Base-by-base conservation (phyloP, 2,329 filamentous ascomycete species). In the Penicillium occitanis region DNA sequence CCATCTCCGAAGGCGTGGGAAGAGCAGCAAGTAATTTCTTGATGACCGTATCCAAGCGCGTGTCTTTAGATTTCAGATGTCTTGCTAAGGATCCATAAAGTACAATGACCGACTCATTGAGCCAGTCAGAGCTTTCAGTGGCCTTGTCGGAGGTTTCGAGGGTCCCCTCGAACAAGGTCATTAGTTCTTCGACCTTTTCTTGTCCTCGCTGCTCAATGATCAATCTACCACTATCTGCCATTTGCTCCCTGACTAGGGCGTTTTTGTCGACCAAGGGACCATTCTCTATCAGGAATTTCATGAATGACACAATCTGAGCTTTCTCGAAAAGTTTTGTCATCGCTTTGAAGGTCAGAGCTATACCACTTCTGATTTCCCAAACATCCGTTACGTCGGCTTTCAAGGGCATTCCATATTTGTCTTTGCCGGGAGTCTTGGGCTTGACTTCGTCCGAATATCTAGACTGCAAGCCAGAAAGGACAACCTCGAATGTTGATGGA, bases 101-200 rank as follows among this genome's bases (percentile, higher is more conserved):
- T 72, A 99, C 95, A 71, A 99, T 93, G 62, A 99, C 93, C 19
- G 96, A 95, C 79, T 99, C 95, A 71, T 97, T 97, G 69, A 98
- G 91, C 67, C 92, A 87, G 77, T 99, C 96, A 19, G 91, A 89
- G 63, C 90, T 87, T 70, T 93, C 88, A 0, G 90, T 93, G 66
- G 88, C 90, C 75, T 90, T 91, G 76, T 95, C 92, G 2, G 93
- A 91, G 2, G 88, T 89, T 74, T 94, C 93, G n/a, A 99, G 83
- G 0, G 92, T 93, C 28, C 85, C 86, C 77, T 99, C 95, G 73
- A 98, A 96, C 14, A 94, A 88, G 73, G 90, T 87, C 93, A 99
- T 99, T 64, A 99, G 82, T 70, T 90, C 88, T 74, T 98, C 93
- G 3, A 99, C 89, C 69, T 94, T 88, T 13, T 86, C 81, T 75